phyloP scores from a whole-genome alignment of 495 filamentous ascomycete genomes.

The Talaromyces nanjingensis region DNA sequence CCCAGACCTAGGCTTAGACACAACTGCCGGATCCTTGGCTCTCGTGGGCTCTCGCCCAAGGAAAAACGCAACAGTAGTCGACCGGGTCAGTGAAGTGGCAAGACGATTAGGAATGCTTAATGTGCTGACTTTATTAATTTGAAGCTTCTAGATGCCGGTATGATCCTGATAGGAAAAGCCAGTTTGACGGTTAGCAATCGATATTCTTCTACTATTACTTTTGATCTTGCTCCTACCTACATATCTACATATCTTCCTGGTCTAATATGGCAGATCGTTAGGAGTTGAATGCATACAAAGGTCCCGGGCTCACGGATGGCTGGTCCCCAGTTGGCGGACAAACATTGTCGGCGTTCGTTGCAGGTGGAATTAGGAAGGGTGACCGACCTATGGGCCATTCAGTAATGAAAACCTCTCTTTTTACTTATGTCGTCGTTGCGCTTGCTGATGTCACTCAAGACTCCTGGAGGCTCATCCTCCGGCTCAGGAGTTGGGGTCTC shows the following conservation, averaged over 20 bases:
- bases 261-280: too few species aligned
- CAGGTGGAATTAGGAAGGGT: conserved; percentile 14
- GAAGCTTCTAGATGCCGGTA: conserved; percentile 27
- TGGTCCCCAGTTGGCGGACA: conserved; percentile 39
- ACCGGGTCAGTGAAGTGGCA: neutral
- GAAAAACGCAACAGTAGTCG: conserved; percentile 26
- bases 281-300: neutral
- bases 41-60: conserved; percentile 25
- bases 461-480: conserved; percentile 37
- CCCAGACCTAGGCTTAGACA: conserved; percentile 19
- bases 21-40: conserved; percentile 26
- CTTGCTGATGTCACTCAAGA: neutral
- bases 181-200: conserved; percentile 26
- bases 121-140: too few species aligned
- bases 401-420: conserved; percentile 5
- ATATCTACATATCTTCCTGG: too few species aligned
- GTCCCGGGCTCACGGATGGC: conserved; percentile 18
- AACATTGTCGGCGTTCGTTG: conserved; percentile 35
- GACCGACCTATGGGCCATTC: conserved; percentile 17
- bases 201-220: too few species aligned
- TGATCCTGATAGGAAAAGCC: conserved; percentile 36
- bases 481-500: conserved; percentile 36
- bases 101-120: too few species aligned
- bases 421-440: neutral
- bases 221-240: too few species aligned